Base-by-base conservation (phyloP, 306 rosid species). In the Cicer judaicum region DNA sequence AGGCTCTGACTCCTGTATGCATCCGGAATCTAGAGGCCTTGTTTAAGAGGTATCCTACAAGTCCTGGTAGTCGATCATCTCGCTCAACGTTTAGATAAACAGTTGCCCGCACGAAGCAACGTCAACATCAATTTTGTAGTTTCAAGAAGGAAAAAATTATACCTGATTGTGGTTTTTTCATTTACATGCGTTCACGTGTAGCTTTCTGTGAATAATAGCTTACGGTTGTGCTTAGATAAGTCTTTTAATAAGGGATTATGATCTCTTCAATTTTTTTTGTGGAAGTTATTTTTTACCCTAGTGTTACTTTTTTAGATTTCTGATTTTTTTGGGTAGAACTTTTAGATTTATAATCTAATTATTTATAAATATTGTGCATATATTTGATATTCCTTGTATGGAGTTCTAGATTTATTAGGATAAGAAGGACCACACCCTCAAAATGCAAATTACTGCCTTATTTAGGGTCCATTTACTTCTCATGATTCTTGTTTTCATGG, bases 61-160 rank as follows among this genome's bases (percentile, higher is more conserved):
- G 44, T 73, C 89, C 86, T 11, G 39, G 77, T 54, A 78, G 79
- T 75, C 72, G 68, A 54, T 80, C 87, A 47, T 74, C 89, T 73
- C 79, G 72, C 36, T 54, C 62, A 9, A 59, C 76, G 2, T 16
- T 60, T 73, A 43, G 81, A 83, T 86, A 71, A 79, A 36, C 14
- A 42, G 47, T 24, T 68, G 71, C 67, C 16, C 43, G 10, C 4
- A 11, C 44, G n/a, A 59, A 71, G 72, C 53, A 70, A 38, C 68
- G 66, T 61, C 34, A 66, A 6, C 50, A 38, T 59, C 21, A 14
- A 49, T 71, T 63, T 53, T 70, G 49, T 40, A 47, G 42, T 69
- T 69, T 68, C 67, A 67, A 40, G 70, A 2, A 18, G 61, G n/a
- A 13, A 5, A 24, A 48, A 5, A 50, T 36, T 1, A 40, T 2